A percentile compares a stretch with the other conserved stretches of the same genome.
These are phyloP conservation scores for Aureobasidium mangrovei DNA, from an alignment of 2,329 filamentous ascomycete genomes.

Conservation along the genomic window DNA sequence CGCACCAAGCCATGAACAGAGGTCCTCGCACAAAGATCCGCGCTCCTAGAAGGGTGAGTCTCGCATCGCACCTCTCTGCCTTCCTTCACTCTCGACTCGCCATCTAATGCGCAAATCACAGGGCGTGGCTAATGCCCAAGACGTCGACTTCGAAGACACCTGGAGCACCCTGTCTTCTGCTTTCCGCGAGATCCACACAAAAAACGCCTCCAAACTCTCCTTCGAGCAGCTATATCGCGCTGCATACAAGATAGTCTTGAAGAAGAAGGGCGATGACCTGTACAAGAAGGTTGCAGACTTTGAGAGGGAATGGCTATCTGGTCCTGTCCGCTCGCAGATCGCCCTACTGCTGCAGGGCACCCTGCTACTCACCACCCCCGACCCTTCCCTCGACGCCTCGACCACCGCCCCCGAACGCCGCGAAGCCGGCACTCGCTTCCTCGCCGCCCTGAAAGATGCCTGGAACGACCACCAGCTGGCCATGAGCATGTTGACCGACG, in stretches of 20 bases:
- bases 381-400: conserved; percentile 29
- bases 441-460: conserved; percentile 63
- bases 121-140: conserved; percentile 50
- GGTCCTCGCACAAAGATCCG: conserved; percentile 47
- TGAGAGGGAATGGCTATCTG: conserved; percentile 71
- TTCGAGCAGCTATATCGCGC: conserved; percentile 94
- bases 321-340: conserved; percentile 64
- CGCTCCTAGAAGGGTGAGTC: conserved; percentile 57
- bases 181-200: conserved; percentile 79
- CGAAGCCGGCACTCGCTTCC: conserved; percentile 71
- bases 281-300: conserved; percentile 75
- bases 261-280: conserved; percentile 72
- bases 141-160: conserved; percentile 72
- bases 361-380: not conserved
- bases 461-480: conserved; percentile 88
- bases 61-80: not conserved
- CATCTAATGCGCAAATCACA: conserved; percentile 24
- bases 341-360: conserved; percentile 61
- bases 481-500: conserved; percentile 92
- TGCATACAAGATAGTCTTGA: conserved; percentile 86
- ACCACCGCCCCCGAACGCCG: conserved; percentile 70
- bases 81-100: not conserved
- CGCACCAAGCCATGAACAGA: conserved; percentile 6
- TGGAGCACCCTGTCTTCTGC: conserved; percentile 73
- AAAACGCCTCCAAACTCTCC: conserved; percentile 80